Evolutionary conservation across 148 eudicot genomes (phyloP).

Genomic region (Nepenthes mirabilis): DNA sequence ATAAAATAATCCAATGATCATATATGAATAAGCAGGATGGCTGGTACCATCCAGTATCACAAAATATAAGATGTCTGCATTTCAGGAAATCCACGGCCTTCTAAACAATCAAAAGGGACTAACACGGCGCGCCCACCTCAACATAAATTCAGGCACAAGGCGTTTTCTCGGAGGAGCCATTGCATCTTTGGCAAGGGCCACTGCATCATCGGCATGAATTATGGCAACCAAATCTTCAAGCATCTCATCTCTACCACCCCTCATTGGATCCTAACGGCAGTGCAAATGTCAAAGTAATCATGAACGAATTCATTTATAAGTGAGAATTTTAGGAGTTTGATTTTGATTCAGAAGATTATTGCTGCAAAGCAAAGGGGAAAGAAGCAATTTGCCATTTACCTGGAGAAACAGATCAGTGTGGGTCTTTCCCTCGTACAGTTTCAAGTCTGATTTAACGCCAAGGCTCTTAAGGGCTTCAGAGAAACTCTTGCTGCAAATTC

Average conservation of each 20-base stretch:
- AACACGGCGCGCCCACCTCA: conserved; percentile 55
- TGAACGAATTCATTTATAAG: neutral
- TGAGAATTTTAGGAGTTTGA: neutral
- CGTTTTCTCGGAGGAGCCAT: conserved; percentile 65
- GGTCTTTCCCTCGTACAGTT: conserved; percentile 80
- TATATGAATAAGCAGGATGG: too few species aligned
- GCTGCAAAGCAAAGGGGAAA: neutral
- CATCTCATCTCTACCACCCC: conserved; percentile 81
- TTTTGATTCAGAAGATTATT: neutral
- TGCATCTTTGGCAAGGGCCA: conserved; percentile 60
- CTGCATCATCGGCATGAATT: conserved; percentile 63
- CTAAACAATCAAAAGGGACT: conserved; percentile 59
- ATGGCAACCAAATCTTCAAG: conserved; percentile 60
- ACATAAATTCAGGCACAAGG: conserved; percentile 80
- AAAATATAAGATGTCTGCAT: too few species aligned
- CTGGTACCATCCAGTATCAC: too few species aligned
- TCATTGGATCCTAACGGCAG: conserved; percentile 75
- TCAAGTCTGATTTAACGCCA: conserved; percentile 67
- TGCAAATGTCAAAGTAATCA: neutral
- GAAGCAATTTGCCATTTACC: conserved; percentile 24
- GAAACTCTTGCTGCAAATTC: conserved; percentile 44
- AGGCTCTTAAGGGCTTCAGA: conserved; percentile 60
- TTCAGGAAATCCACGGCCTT: too few species aligned
- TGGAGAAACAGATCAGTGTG: conserved; percentile 95
- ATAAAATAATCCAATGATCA: too few species aligned